Conservation (phyloP, 1,284 basidiomycete genomes). For the Ustilago loliicola region DNA sequence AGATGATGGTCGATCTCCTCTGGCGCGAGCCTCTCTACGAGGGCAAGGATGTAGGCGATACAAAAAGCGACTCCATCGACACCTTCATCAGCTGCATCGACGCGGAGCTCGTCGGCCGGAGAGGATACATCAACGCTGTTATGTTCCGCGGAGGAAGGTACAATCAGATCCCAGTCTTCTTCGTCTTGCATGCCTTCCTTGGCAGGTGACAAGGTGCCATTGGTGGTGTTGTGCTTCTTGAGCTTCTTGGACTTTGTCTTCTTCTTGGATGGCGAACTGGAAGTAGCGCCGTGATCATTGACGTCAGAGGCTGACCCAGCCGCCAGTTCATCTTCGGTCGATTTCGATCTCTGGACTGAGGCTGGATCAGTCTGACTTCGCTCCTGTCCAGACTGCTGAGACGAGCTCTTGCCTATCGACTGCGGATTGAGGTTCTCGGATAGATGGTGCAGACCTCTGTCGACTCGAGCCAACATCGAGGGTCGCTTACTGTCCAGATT, state of each 20-base stretch:
- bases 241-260: slow-evolving; percentile 30
- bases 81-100: slow-evolving; percentile 54
- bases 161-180: slow-evolving; percentile 56
- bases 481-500: slow-evolving; percentile 32
- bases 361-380: slow-evolving; percentile 4
- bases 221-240: slow-evolving; percentile 18
- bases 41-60: slow-evolving; percentile 68
- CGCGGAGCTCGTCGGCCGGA: slow-evolving; percentile 53
- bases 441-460: slow-evolving; percentile 62
- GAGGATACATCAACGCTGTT: background rate
- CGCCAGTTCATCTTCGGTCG: slow-evolving; percentile 10
- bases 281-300: slow-evolving; percentile 2
- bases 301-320: slow-evolving; percentile 9
- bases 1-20: slow-evolving; percentile 67
- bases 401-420: background rate
- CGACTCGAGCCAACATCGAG: slow-evolving; percentile 63
- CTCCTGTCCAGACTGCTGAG: background rate
- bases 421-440: slow-evolving; percentile 10
- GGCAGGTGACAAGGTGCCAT: background rate
- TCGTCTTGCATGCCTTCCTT: slow-evolving; percentile 10
- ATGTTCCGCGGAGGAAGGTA: slow-evolving; percentile 28
- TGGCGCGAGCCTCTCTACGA: slow-evolving; percentile 66
- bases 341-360: background rate
- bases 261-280: slow-evolving; percentile 19
- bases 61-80: slow-evolving; percentile 68